Evolutionary conservation across 768 basidiomycete species (phyloP).

Genomic region (Pholiota microspora): DNA sequence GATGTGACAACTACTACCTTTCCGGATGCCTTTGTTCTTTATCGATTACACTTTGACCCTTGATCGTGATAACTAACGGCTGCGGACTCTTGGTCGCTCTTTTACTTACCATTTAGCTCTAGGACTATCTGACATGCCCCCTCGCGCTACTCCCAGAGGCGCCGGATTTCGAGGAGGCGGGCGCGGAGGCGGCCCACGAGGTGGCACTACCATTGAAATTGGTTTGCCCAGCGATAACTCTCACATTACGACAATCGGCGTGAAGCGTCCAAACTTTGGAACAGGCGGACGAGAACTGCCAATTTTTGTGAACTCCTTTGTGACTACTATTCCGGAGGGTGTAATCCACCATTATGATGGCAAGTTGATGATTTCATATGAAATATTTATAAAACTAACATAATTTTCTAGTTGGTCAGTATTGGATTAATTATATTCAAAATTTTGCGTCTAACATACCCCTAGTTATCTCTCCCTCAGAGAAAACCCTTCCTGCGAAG

Average conservation of each 20-base stretch:
- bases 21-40: neutral
- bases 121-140: constrained; percentile 33
- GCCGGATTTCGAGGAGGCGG: constrained; percentile 28
- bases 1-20: too few relatives aligned
- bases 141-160: constrained; percentile 29
- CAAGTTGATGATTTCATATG: constrained; percentile 29
- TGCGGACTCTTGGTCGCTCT: neutral
- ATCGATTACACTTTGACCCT: neutral
- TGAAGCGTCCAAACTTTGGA: constrained; percentile 66
- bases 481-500: constrained; percentile 64
- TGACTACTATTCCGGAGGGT: constrained; percentile 54
- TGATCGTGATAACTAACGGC: neutral
- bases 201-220: constrained; percentile 21
- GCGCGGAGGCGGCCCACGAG: constrained; percentile 30
- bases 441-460: constrained; percentile 1
- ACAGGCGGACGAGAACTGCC: constrained; percentile 43
- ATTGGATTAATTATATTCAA: neutral
- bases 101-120: neutral
- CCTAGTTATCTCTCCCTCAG: constrained; percentile 63
- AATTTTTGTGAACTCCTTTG: constrained; percentile 62
- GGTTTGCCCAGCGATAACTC: constrained; percentile 27
- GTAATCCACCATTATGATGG: constrained; percentile 82
- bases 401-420: constrained; percentile 41
- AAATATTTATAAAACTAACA: constrained; percentile 11
- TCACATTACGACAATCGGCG: constrained; percentile 57